Evolutionary conservation across 2,329 filamentous ascomycete genomes (phyloP), one percentile per base, ranked within the genome.

Genomic region (Colletotrichum paranaense): DNA sequence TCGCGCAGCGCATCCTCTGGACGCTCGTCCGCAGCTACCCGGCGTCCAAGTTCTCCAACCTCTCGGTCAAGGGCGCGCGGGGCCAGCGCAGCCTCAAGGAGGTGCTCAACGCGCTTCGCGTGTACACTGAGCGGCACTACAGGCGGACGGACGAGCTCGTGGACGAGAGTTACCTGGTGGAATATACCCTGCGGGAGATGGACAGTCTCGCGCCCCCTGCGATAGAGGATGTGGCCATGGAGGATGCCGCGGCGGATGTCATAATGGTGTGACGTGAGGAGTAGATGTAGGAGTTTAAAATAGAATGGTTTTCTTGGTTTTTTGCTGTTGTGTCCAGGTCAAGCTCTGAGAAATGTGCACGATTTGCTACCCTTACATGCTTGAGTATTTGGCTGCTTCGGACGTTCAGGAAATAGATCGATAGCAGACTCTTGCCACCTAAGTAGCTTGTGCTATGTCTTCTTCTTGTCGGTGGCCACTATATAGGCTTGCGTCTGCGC

Each of bases 121-220:
- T 93, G 19, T 98, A 99, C 81, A 98, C 95, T 0, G 95, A 98
- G 83, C 90, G 95, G 76, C 97, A 99, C 82, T 98, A 97, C 82
- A 93, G 92, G 82, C 89, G 96, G 67, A 89, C 97, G 77, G 95
- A 98, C 81, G 96, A 97, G 79, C 85, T 98, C 77, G 91, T 95
- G 53, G 96, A 98, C 80, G 97, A 98, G 86, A 97, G 95, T 80
- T 98, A 95, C 83, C 84, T 99, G 78, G 90, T 98, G 53, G 95
- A 98, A 83, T 98, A 97, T 88, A 97, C 96, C 75, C 86, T 98
- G 75, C 90, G 92, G 79, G 94, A 98, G 85, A 98, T 98, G 95
- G 95, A 97, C 79, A 93, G 88, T 81, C 88, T 92, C 74, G 87
- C 86, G 53, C 88, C 88, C 9, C 88, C 88, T 8, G 78, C 83